Evolutionary conservation across 352 stramenopile species (phyloP).

Genomic region (Hyaloperonospora brassicae): DNA sequence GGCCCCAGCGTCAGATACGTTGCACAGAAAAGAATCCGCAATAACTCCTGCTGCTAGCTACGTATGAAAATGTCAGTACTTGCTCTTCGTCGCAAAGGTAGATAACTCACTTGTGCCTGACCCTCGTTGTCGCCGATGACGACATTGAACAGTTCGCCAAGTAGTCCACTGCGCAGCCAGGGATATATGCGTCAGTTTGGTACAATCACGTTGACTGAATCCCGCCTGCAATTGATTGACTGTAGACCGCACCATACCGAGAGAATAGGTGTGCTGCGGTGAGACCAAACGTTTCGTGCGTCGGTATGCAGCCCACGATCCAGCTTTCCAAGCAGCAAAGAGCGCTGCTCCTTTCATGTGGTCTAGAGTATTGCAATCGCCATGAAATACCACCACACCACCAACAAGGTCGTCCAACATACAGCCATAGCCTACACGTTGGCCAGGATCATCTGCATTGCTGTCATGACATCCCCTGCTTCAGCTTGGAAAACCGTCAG

Average conservation of each 20-base stretch:
- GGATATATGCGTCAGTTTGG: neutral
- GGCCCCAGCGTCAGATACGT: slow-evolving; percentile 8
- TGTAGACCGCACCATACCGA: slow-evolving; percentile 10
- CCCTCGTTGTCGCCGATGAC: slow-evolving; percentile 31
- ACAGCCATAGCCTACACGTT: slow-evolving; percentile 28
- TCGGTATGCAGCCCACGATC: slow-evolving; percentile 48
- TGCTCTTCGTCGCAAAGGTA: neutral
- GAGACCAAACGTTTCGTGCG: slow-evolving; percentile 41
- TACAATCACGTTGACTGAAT: slow-evolving; percentile 1
- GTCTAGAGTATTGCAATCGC: slow-evolving; percentile 16
- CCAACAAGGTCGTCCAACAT: neutral
- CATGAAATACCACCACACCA: slow-evolving; percentile 1
- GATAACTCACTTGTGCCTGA: slow-evolving; percentile 28
- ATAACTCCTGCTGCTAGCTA: slow-evolving; percentile 58
- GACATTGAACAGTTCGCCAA: slow-evolving; percentile 35
- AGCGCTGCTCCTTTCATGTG: slow-evolving; percentile 29
- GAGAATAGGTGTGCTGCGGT: slow-evolving; percentile 31
- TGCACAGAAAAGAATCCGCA: slow-evolving; percentile 46
- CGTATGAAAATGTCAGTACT: slow-evolving; percentile 5
- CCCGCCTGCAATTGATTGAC: neutral
- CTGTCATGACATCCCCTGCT: slow-evolving; percentile 32
- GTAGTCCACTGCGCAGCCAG: slow-evolving; percentile 25
- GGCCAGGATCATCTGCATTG: slow-evolving; percentile 33
- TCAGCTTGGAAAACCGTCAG: slow-evolving; percentile 35
- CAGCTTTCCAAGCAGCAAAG: slow-evolving; percentile 61